phyloP scores from a whole-genome alignment of 345 rosid genomes.

The Citrus cavaleriei region DNA sequence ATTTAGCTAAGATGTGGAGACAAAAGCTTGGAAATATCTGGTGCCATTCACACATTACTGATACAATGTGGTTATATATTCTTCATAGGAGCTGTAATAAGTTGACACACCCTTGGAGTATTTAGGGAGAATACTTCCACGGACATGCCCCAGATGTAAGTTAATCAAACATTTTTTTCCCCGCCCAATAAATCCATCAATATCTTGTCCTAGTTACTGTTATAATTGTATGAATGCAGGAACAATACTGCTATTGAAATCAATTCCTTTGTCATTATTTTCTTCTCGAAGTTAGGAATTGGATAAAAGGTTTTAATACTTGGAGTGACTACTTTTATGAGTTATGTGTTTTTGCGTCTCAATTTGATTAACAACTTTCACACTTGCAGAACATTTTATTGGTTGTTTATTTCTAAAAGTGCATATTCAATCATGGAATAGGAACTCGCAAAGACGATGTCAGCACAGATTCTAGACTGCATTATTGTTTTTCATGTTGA shows the following conservation, averaged over 20 bases:
- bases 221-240: background rate
- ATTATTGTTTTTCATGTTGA: background rate
- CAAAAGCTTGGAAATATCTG: conserved; percentile 1
- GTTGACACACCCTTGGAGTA: background rate
- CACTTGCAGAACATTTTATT: background rate
- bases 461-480: background rate
- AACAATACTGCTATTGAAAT: background rate
- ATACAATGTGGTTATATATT: background rate
- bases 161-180: background rate
- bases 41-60: background rate
- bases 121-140: conserved; percentile 1
- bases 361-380: background rate
- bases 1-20: background rate
- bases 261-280: background rate
- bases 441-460: background rate
- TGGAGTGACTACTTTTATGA: background rate
- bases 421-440: background rate
- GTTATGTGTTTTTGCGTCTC: background rate
- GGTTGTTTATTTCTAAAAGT: background rate
- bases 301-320: background rate
- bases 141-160: conserved; percentile 5
- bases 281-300: background rate
- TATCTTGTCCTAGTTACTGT: no score
- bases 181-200: no score
- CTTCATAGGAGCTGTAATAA: background rate